These are phyloP conservation scores for Aspergillus sp. DNA, from an alignment of 2,329 filamentous ascomycete species.

Conservation along the genomic window DNA sequence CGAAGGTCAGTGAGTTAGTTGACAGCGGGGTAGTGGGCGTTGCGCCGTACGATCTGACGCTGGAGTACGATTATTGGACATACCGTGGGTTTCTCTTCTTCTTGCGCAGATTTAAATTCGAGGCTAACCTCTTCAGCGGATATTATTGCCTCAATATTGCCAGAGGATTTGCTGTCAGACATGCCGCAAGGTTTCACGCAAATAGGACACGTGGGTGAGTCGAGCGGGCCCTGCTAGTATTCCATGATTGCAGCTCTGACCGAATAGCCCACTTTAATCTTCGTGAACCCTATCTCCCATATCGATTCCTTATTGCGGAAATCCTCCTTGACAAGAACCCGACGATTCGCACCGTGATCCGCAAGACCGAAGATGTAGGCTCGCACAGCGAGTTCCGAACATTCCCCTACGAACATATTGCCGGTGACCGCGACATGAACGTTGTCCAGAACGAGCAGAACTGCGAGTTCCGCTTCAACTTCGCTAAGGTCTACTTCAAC, in stretches of 20 bases:
- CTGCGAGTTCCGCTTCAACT: constrained; percentile 91
- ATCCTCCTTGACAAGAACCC: constrained; percentile 90
- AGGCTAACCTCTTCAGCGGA: constrained; percentile 61
- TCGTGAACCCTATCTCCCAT: constrained; percentile 77
- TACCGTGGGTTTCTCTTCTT: constrained; percentile 62
- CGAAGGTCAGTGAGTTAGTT: constrained; percentile 69
- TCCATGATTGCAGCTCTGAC: constrained; percentile 16
- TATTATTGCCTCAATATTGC: constrained; percentile 79
- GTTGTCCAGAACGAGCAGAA: constrained; percentile 81
- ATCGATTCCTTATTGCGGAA: constrained; percentile 83
- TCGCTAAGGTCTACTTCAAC: constrained; percentile 98
- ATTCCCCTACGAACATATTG: constrained; percentile 88
- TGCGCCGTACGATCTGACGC: constrained; percentile 72
- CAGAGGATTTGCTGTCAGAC: constrained; percentile 77
- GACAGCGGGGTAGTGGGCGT: constrained; percentile 70
- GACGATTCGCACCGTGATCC: constrained; percentile 84
- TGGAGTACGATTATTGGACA: constrained; percentile 86
- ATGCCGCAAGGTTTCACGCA: constrained; percentile 85
- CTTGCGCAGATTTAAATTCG: not conserved
- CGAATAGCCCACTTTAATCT: constrained; percentile 83
- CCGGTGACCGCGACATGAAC: constrained; percentile 78
- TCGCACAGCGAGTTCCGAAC: constrained; percentile 85
- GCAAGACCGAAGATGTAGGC: constrained; percentile 90
- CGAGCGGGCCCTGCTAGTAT: not conserved
- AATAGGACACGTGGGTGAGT: constrained; percentile 80